Evolutionary conservation across 495 filamentous ascomycete genomes (phyloP).

Genomic region (Lepraria neglecta): DNA sequence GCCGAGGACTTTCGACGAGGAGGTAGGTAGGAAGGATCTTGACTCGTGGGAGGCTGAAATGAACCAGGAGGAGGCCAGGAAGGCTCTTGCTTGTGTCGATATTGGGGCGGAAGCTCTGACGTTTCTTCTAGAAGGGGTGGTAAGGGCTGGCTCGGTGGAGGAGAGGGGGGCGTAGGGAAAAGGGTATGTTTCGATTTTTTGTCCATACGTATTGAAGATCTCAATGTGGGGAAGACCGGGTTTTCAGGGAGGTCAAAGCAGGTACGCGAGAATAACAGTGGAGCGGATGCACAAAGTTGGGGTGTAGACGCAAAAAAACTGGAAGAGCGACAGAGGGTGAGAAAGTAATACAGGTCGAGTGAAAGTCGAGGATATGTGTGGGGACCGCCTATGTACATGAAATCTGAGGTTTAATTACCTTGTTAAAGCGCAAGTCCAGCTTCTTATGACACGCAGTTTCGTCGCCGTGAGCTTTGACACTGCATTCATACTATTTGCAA

Average conservation of each 20-base stretch:
- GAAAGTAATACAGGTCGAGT: constrained; percentile 6
- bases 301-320: constrained; percentile 12
- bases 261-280: constrained; percentile 12
- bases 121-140: neutral
- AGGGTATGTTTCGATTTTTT: constrained; percentile 18
- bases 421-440: constrained; percentile 1
- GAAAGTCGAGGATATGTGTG: constrained; percentile 2
- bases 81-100: neutral
- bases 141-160: constrained; percentile 10
- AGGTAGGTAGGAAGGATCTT: neutral
- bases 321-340: constrained; percentile 5
- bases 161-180: constrained; percentile 7
- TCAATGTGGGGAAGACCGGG: constrained; percentile 8
- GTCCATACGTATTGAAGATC: constrained; percentile 3
- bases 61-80: too few relatives aligned
- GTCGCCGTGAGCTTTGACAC: constrained; percentile 7
- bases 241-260: constrained; percentile 20
- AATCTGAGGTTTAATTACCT: constrained; percentile 9
- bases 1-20: neutral
- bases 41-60: too few relatives aligned
- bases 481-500: neutral
- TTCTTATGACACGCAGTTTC: neutral
- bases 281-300: constrained; percentile 14
- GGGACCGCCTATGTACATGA: constrained; percentile 8
- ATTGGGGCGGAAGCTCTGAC: neutral